Conservation (phyloP, 2,329 filamentous ascomycete genomes). For the Claviceps pazoutovae region DNA sequence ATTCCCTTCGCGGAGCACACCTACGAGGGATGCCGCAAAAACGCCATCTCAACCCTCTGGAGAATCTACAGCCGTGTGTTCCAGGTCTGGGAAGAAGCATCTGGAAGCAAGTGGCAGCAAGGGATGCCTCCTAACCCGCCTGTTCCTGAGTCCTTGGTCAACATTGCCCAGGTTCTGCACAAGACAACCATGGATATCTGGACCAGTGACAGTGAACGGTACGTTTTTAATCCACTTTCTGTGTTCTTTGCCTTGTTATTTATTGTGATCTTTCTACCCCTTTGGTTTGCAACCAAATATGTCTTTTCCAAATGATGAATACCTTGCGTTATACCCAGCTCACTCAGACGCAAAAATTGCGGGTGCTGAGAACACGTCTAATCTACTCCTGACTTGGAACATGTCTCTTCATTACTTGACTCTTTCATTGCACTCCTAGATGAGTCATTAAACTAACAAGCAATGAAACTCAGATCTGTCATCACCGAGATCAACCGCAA, state of each 20-base stretch:
- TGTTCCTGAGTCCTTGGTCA: constrained; percentile 65
- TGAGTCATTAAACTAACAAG: not conserved
- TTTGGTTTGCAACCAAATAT: constrained; percentile 1
- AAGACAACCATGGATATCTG: constrained; percentile 73
- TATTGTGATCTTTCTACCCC: constrained; percentile 4
- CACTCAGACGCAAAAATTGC: constrained; percentile 85
- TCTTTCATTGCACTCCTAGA: not conserved
- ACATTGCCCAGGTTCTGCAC: constrained; percentile 76
- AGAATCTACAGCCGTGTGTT: constrained; percentile 85
- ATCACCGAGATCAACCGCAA: constrained; percentile 94
- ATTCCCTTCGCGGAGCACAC: constrained; percentile 72
- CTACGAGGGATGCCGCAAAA: constrained; percentile 89
- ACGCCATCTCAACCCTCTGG: constrained; percentile 82
- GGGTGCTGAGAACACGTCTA: constrained; percentile 73
- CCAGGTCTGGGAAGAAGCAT: constrained; percentile 63
- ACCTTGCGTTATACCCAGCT: constrained; percentile 95
- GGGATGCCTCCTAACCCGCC: constrained; percentile 72
- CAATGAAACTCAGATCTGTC: constrained; percentile 45
- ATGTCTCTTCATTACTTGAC: constrained; percentile 7
- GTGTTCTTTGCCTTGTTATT: constrained; percentile 7
- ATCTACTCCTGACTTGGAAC: constrained; percentile 23
- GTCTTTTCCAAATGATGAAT: constrained; percentile 57
- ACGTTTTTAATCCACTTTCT: constrained; percentile 31
- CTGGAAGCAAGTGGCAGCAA: constrained; percentile 72
- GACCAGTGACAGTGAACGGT: constrained; percentile 88